Conservation (phyloP, 495 filamentous ascomycete species). For the Neurospora sp. region DNA sequence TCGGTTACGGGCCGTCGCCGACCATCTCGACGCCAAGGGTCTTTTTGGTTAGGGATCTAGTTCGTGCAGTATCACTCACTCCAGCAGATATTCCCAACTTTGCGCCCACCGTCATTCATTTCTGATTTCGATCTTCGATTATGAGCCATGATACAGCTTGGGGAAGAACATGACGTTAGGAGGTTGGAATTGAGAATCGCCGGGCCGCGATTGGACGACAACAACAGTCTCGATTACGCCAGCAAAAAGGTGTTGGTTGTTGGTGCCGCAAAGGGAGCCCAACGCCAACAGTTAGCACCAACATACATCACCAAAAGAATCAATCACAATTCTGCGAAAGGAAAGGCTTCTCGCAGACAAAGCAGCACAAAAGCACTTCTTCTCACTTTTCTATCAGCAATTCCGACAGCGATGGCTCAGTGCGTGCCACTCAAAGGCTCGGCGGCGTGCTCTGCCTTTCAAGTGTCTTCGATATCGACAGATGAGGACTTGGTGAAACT, state of each 20-base stretch:
- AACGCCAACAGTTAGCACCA: background rate
- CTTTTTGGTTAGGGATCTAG: constrained; percentile 22
- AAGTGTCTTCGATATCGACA: constrained; percentile 70
- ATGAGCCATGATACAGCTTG: constrained; percentile 17
- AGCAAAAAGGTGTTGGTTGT: background rate
- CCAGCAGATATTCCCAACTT: constrained; percentile 2
- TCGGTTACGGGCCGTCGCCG: background rate
- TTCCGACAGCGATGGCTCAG: constrained; percentile 19
- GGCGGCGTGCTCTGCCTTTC: constrained; percentile 74
- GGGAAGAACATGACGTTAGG: constrained; percentile 14
- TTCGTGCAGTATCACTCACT: constrained; percentile 15
- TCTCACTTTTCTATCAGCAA: constrained; percentile 11
- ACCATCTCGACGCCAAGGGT: constrained; percentile 4
- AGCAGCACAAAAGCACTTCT: constrained; percentile 5
- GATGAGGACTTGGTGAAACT: constrained; percentile 48
- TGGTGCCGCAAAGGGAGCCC: background rate
- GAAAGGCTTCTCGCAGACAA: constrained; percentile 2
- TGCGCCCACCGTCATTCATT: background rate
- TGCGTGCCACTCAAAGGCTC: constrained; percentile 79
- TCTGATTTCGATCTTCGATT: background rate
- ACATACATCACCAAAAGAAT: background rate
- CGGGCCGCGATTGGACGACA: background rate
- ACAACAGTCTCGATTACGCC: background rate
- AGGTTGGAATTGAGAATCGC: background rate
- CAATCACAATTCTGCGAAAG: constrained; percentile 1